Percentiles rank a stretch among this genome's conserved stretches.
phyloP scores from a whole-genome alignment of 129 eudicot genomes.

The Escallonia rubra region DNA sequence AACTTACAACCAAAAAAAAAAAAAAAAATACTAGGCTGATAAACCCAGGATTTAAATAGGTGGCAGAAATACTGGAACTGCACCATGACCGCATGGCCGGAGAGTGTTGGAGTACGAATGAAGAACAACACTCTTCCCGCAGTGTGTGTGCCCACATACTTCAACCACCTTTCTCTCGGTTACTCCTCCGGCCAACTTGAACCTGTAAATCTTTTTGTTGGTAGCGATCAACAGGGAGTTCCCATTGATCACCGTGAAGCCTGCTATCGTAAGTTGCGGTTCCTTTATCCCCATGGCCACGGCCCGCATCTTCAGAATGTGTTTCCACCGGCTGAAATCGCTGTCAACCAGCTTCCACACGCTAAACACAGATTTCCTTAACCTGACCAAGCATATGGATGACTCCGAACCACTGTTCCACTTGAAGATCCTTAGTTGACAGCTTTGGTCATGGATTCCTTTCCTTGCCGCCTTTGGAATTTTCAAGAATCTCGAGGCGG shows the following conservation, averaged over 20 bases:
- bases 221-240: neutral
- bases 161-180: neutral
- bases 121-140: neutral
- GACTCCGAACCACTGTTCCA: neutral
- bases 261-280: neutral
- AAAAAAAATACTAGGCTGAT: neutral
- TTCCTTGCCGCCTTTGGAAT: constrained; percentile 8
- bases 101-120: constrained; percentile 8
- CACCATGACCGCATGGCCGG: constrained; percentile 4
- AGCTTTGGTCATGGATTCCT: neutral
- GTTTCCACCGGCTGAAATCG: neutral
- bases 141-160: neutral
- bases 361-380: neutral
- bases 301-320: neutral
- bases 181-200: neutral
- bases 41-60: too few relatives aligned
- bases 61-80: neutral
- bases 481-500: neutral
- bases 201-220: neutral
- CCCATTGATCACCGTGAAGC: neutral
- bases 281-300: constrained; percentile 3
- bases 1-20: neutral
- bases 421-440: neutral
- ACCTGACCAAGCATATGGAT: neutral
- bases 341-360: neutral